Evolutionary conservation across 2,329 filamentous ascomycete species (phyloP), one percentile per base, ranked within the genome.

Genomic region (Fusarium sororula): DNA sequence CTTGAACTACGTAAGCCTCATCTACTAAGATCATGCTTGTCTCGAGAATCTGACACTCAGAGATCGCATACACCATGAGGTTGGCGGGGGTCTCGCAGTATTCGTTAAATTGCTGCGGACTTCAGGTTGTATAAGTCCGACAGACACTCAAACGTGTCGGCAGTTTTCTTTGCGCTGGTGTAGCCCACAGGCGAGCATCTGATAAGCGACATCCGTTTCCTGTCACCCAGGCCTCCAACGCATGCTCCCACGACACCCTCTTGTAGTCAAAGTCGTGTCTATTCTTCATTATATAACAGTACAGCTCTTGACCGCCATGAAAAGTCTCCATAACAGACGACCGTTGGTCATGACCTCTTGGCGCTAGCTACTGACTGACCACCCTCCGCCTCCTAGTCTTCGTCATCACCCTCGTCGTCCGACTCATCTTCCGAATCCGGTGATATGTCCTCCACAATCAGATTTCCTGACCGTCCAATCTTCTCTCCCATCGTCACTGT

Each of bases 381-480:
- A 59, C 54, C 73, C 69, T 78, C 67, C 67, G 62, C 74, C 66
- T 74, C 69, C 30, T 71, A 71, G n/a, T 79, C 75, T 51, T 77
- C 74, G 59, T 79, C 75, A 65, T 77, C 72, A 11, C 73, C 76
- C 20, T 80, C 77, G 17, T 78, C 79, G 26, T 78, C 78, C 15
- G 80, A 81, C 14, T 82, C 79, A 22, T 82, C 80, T 20, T 84
- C 83, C n/a, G 78, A 80, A 8, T 82, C 82, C 15, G 78, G 69
- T 65, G 76, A 73, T 41, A 80, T 63, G 38, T 88, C 88, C 84
- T 99, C 96, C 18, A 98, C 95, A 75, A 98, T 93, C 66, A 99
- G 84, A 82, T 97, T 98, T 7, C 93, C 94, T 73, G 94, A 95
- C 75, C 91, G 87, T 7, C 96, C 94, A 80, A 98, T 92, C 75